Evolutionary conservation across 2,329 filamentous ascomycete species (phyloP).

Genomic region (Plenodomus lindquistii): DNA sequence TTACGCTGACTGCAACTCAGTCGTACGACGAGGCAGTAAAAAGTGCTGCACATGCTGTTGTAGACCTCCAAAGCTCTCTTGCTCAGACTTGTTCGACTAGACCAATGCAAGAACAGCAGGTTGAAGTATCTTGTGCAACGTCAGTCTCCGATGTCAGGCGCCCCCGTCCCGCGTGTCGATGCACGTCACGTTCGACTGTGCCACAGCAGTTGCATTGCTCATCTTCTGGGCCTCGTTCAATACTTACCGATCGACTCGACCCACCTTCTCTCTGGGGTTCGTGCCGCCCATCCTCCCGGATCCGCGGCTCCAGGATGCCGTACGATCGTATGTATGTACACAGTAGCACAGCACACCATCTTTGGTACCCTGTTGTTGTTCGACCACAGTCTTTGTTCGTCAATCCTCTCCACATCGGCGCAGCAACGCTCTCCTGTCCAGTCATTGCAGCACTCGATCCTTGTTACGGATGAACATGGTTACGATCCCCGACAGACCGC

Average conservation of each 20-base stretch:
- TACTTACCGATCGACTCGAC: background rate
- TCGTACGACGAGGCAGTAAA: background rate
- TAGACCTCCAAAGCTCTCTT: background rate
- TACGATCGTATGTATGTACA: too few relatives aligned
- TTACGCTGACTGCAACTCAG: background rate
- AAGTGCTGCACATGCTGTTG: background rate
- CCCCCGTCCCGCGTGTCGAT: background rate
- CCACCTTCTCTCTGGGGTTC: background rate
- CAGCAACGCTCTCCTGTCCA: too few relatives aligned
- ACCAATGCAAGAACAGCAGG: background rate
- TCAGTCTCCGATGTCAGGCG: background rate
- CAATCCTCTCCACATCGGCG: background rate
- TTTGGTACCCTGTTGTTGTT: slow-evolving; percentile 4
- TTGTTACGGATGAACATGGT: background rate
- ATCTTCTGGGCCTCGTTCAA: background rate
- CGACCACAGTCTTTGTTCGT: background rate
- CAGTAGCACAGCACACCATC: slow-evolving; percentile 1
- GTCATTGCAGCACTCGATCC: background rate
- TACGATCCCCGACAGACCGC: background rate
- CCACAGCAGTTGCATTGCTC: background rate
- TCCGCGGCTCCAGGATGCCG: background rate
- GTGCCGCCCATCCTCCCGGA: background rate
- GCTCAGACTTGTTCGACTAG: background rate
- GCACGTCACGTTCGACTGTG: background rate
- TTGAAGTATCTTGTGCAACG: background rate